Evolutionary conservation across 257 asterid genomes (phyloP), one percentile per base, ranked within the genome.

Genomic region (Avicennia marina): DNA sequence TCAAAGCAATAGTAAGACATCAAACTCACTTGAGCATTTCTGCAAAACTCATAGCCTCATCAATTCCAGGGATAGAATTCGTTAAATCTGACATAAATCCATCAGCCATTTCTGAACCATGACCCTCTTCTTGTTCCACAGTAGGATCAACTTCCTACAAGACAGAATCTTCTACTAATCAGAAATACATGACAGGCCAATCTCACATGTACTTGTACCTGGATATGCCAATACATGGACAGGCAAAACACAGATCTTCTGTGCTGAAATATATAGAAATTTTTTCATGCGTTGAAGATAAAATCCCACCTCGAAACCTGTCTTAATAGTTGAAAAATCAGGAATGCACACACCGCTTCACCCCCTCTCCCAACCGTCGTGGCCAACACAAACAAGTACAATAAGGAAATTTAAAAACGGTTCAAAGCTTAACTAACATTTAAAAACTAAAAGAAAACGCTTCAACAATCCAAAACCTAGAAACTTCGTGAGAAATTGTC

Each of bases 21-120:
- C n/a, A n/a, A n/a, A 67, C 84, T 69, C 72, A 93, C 98, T 93
- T 93, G 54, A 93, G 83, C 98, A 93, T 93, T 73, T 93, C 98
- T 0, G 95, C 98, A 54, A 88, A 93, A 79, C 98, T 93, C 98
- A 93, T 93, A 31, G 98, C 95, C 70, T 93, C 98, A 40, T 93
- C 97, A 36, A 91, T 91, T 48, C 98, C 98, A 1, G 98, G 98
- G 52, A 93, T 88, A 8, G 98, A 89, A 62, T 88, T 93, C 8
- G 95, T 78, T 56, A 93, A 67, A 64, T 93, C 97, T 34, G 97
- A 88, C 54, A 93, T 71, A 68, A 88, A 78, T 26, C 93, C 97
- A 51, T 88, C 97, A 71, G 79, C 77, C 22, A 64, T 19, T 6
- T 85, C 95, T 40, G 74, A 38, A 53, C 67, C 53, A 54, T 49